phyloP scores from a whole-genome alignment of 345 rosid genomes.

The Isatis tinctoria region DNA sequence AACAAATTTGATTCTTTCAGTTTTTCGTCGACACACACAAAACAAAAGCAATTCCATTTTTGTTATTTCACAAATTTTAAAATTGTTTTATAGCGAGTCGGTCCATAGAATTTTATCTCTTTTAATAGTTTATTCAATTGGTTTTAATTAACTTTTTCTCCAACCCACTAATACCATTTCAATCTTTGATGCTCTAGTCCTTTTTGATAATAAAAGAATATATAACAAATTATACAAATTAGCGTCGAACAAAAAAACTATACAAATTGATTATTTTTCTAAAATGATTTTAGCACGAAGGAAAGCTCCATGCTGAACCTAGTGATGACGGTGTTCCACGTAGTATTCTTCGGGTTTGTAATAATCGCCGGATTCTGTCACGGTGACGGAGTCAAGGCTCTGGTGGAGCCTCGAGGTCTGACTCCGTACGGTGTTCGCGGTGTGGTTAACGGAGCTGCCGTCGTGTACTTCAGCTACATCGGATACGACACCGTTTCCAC shows the following conservation, averaged over 20 bases:
- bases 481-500: constrained; percentile 95
- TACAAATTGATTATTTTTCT: neutral
- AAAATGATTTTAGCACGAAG: constrained; percentile 50
- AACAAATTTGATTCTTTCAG: neutral
- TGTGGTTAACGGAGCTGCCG: constrained; percentile 76
- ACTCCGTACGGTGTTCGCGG: constrained; percentile 82
- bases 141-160: neutral
- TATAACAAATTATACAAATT: neutral
- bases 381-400: constrained; percentile 49
- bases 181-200: neutral
- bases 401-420: constrained; percentile 72
- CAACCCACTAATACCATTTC: neutral
- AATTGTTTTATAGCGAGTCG: neutral
- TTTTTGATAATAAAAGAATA: neutral
- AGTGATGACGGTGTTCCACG: constrained; percentile 76
- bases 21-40: neutral
- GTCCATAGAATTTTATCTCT: neutral
- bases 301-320: constrained; percentile 83
- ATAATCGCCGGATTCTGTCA: constrained; percentile 61
- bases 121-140: neutral
- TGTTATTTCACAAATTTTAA: neutral
- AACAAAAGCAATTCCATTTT: neutral
- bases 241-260: too few species aligned
- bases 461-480: constrained; percentile 83
- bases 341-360: constrained; percentile 79